phyloP scores from a whole-genome alignment of 2,329 filamentous ascomycete genomes.

The Arthroderma uncinatum region DNA sequence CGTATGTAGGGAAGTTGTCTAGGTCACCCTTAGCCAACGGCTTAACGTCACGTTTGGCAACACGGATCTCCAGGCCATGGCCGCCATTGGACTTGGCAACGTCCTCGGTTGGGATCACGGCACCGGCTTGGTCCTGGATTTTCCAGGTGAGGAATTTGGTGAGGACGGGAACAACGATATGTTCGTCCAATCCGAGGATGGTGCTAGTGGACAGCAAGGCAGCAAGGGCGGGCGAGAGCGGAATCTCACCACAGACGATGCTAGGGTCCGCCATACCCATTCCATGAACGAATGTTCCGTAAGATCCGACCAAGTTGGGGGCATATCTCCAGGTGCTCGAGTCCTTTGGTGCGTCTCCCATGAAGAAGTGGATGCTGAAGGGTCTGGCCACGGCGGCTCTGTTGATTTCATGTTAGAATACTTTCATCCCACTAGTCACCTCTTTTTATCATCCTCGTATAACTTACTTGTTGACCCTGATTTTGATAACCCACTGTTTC shows the following conservation, averaged over 20 bases:
- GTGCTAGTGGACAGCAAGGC: conserved; percentile 9
- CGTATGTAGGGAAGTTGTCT: conserved; percentile 8
- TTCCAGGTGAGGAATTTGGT: conserved; percentile 17
- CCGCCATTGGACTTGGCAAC: conserved; percentile 11
- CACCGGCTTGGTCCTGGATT: conserved; percentile 13
- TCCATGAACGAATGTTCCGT: conserved; percentile 41
- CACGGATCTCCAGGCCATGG: conserved; percentile 11
- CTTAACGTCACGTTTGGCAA: conserved; percentile 16
- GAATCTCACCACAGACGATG: conserved; percentile 7
- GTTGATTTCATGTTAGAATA: conserved; percentile 22
- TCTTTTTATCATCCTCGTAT: background rate
- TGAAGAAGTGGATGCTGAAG: conserved; percentile 57
- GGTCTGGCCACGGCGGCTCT: conserved; percentile 44
- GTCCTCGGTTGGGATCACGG: conserved; percentile 14
- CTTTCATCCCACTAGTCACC: background rate
- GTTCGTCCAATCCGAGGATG: conserved; percentile 10
- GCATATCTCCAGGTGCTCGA: conserved; percentile 42
- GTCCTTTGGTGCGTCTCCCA: conserved; percentile 44
- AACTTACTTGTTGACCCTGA: conserved; percentile 38
- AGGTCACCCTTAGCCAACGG: conserved; percentile 8
- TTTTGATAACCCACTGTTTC: conserved; percentile 55
- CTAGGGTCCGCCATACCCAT: background rate
- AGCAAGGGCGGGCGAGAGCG: conserved; percentile 16
- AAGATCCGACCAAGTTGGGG: conserved; percentile 49
- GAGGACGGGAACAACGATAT: conserved; percentile 14